Evolutionary conservation across 2,329 filamentous ascomycete species (phyloP).

Genomic region (Diaporthe humulicola): DNA sequence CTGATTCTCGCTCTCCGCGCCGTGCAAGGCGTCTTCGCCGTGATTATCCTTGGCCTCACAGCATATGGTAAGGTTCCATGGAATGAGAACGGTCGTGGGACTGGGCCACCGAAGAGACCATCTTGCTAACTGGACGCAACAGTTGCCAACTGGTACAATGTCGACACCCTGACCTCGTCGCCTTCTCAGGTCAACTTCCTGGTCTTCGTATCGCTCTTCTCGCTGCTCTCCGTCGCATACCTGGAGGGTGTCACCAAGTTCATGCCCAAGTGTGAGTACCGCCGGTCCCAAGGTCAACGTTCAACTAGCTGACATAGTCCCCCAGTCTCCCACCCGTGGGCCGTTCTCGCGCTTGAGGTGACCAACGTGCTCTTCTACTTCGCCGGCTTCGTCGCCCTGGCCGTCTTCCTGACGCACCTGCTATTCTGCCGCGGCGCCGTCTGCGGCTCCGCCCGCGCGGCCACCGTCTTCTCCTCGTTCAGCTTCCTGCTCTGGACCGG

Average conservation of each 20-base stretch:
- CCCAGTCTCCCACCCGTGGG: constrained; percentile 62
- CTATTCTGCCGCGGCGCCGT: constrained; percentile 70
- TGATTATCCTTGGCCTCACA: constrained; percentile 62
- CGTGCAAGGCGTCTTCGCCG: constrained; percentile 59
- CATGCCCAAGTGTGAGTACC: constrained; percentile 54
- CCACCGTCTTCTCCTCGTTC: constrained; percentile 66
- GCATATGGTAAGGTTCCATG: constrained; percentile 61
- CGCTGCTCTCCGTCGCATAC: constrained; percentile 67
- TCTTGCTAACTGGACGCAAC: constrained; percentile 41
- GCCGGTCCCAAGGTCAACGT: background rate
- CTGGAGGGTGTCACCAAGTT: constrained; percentile 65
- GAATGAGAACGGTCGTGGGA: background rate
- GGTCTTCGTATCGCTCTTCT: constrained; percentile 66
- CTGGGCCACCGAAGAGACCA: background rate
- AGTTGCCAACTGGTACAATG: constrained; percentile 74
- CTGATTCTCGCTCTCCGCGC: constrained; percentile 59
- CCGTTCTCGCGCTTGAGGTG: constrained; percentile 62
- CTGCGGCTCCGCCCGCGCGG: constrained; percentile 67
- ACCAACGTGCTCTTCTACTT: constrained; percentile 70
- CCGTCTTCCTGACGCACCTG: constrained; percentile 68
- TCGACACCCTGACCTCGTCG: constrained; percentile 65
- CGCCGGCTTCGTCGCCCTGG: constrained; percentile 69
- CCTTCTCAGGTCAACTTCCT: constrained; percentile 71
- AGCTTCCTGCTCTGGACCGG: constrained; percentile 67
- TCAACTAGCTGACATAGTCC: background rate